Conservation (phyloP, 139 green algal genomes). For the Chlorella sp. region DNA sequence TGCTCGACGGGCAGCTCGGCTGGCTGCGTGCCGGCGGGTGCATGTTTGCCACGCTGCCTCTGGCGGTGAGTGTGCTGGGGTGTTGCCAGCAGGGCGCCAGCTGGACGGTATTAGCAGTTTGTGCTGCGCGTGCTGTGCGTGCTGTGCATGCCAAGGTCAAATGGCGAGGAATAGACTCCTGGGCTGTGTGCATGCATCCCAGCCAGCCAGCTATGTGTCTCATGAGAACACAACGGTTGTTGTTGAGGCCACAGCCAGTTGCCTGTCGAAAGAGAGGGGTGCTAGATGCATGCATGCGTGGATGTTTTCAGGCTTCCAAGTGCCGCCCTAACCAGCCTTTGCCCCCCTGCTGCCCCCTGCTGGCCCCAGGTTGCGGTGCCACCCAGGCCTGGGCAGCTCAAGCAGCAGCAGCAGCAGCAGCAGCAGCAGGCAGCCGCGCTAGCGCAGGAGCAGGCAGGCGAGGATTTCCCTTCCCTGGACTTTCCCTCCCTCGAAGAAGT, state of each 20-base stretch:
- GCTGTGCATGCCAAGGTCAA: too few species aligned
- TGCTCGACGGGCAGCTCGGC: constrained; percentile 16
- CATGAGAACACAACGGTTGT: too few species aligned
- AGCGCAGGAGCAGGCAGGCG: neutral
- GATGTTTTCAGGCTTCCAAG: too few species aligned
- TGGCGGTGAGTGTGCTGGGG: neutral
- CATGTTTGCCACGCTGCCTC: constrained; percentile 3
- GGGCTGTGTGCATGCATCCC: neutral
- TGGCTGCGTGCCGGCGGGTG: constrained; percentile 19
- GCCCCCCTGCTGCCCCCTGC: too few species aligned
- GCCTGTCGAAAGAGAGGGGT: neutral
- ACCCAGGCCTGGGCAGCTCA: neutral
- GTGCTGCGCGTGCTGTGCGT: neutral
- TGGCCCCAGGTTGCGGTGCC: neutral
- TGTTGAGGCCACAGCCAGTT: neutral
- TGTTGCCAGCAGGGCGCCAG: neutral
- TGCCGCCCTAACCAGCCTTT: neutral
- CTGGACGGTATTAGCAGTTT: neutral
- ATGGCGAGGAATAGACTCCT: neutral
- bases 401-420: neutral
- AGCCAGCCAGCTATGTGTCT: neutral
- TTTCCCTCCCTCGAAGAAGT: neutral
- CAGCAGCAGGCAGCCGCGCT: neutral
- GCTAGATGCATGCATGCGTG: too few species aligned
- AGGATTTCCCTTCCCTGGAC: neutral